These are phyloP conservation scores for Apiospora hydei DNA, from an alignment of 2,329 filamentous ascomycete species.

Conservation along the genomic window DNA sequence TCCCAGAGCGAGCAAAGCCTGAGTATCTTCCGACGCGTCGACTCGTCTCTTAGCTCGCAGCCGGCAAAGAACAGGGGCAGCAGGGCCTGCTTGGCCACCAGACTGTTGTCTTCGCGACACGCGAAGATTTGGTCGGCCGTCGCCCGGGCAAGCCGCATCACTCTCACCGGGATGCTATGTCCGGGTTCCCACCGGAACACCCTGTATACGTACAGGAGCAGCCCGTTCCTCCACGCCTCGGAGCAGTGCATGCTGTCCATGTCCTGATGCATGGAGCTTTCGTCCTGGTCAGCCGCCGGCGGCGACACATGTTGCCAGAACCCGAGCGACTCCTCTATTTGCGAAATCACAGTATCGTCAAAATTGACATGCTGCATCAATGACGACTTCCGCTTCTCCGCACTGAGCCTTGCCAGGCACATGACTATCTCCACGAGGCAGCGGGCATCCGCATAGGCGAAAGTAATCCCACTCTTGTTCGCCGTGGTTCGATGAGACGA, in stretches of 20 bases:
- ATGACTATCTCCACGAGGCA: slow-evolving; percentile 13
- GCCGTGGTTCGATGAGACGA: not conserved
- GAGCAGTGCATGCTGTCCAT: slow-evolving; percentile 25
- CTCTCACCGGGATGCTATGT: not conserved
- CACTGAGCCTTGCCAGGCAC: slow-evolving; percentile 15
- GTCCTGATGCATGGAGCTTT: slow-evolving; percentile 21
- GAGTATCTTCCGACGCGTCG: slow-evolving; percentile 5
- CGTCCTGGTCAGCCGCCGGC: not conserved
- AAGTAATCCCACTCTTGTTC: slow-evolving; percentile 23
- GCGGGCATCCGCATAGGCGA: slow-evolving; percentile 24
- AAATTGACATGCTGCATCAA: not conserved
- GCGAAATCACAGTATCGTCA: not conserved
- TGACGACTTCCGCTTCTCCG: not conserved
- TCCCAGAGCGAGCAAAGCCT: slow-evolving; percentile 20
- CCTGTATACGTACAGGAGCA: slow-evolving; percentile 19
- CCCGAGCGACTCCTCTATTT: slow-evolving; percentile 5
- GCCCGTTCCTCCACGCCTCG: slow-evolving; percentile 22
- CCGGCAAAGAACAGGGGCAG: slow-evolving; percentile 24
- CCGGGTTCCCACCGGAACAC: slow-evolving; percentile 24
- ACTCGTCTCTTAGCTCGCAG: slow-evolving; percentile 22
- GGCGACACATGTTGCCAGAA: slow-evolving; percentile 9
- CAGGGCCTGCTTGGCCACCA: slow-evolving; percentile 24
- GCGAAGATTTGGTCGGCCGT: slow-evolving; percentile 23
- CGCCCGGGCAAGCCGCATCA: not conserved
- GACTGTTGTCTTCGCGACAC: not conserved